These are phyloP conservation scores for Penicillium sp. DNA, from an alignment of 2,329 filamentous ascomycete genomes.

Conservation along the genomic window DNA sequence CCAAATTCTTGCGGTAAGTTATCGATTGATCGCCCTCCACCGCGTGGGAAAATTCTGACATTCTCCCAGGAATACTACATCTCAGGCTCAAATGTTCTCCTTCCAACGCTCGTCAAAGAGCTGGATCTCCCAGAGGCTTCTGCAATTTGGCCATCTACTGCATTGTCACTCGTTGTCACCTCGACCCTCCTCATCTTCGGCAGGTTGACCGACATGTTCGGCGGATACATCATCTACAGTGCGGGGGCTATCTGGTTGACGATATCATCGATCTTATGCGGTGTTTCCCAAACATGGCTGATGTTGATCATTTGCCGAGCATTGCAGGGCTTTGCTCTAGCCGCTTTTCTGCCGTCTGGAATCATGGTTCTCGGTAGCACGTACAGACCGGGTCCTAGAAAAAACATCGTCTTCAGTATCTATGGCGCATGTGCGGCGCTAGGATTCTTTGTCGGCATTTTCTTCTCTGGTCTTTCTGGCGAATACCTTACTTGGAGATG, in stretches of 20 bases:
- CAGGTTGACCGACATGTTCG: slow-evolving; percentile 60
- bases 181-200: slow-evolving; percentile 56
- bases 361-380: slow-evolving; percentile 65
- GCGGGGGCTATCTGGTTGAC: slow-evolving; percentile 63
- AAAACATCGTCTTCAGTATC: slow-evolving; percentile 65
- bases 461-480: slow-evolving; percentile 61
- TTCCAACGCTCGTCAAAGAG: slow-evolving; percentile 62
- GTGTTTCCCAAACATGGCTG: slow-evolving; percentile 65
- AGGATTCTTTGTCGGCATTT: slow-evolving; percentile 58
- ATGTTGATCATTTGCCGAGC: slow-evolving; percentile 75
- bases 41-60: background rate
- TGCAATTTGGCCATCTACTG: slow-evolving; percentile 54
- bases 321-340: slow-evolving; percentile 70
- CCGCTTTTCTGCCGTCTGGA: slow-evolving; percentile 68
- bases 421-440: slow-evolving; percentile 56
- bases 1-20: slow-evolving; percentile 59
- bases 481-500: slow-evolving; percentile 60
- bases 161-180: slow-evolving; percentile 52
- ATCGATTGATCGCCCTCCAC: background rate
- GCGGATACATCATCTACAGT: slow-evolving; percentile 63
- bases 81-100: slow-evolving; percentile 68
- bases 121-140: slow-evolving; percentile 67
- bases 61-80: slow-evolving; percentile 66
- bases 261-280: slow-evolving; percentile 67
- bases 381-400: slow-evolving; percentile 67